Evolutionary conservation across 192 early-diverging fungal genomes (phyloP).

Genomic region (Backusella luteola): DNA sequence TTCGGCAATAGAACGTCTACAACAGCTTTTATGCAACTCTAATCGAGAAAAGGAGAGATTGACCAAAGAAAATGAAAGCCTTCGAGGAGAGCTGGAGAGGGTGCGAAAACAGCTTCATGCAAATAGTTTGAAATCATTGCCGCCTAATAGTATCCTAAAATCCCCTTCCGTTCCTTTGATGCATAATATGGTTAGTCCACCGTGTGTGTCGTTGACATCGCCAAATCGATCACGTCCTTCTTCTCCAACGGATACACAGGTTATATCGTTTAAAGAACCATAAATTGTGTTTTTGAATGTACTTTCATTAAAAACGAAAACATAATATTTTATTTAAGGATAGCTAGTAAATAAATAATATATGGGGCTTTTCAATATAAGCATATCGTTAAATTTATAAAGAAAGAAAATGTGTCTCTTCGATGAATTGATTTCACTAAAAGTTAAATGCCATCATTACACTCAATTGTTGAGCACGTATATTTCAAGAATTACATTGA

Average conservation of each 20-base stretch:
- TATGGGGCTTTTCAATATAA: too few relatives aligned
- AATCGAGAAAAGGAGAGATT: slow-evolving; percentile 16
- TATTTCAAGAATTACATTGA: too few relatives aligned
- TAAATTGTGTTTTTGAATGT: too few relatives aligned
- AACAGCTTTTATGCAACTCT: slow-evolving; percentile 10
- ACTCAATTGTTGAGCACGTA: too few relatives aligned
- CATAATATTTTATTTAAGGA: too few relatives aligned
- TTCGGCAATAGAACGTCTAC: not conserved
- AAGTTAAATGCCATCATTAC: too few relatives aligned
- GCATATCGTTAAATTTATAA: too few relatives aligned
- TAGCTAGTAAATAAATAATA: too few relatives aligned
- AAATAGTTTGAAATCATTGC: not conserved
- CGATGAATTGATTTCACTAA: too few relatives aligned
- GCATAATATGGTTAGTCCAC: not conserved
- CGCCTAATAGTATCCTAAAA: not conserved
- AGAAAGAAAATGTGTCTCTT: too few relatives aligned
- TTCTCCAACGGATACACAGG: not conserved
- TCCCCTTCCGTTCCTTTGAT: not conserved
- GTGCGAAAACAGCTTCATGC: not conserved
- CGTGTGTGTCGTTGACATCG: not conserved
- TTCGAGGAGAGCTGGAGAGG: slow-evolving; percentile 13
- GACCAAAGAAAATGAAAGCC: slow-evolving; percentile 15
- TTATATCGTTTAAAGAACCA: not conserved
- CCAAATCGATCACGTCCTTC: not conserved
- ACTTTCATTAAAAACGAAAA: too few relatives aligned